Evolutionary conservation across 1,284 basidiomycete genomes (phyloP).

Genomic region (Cutaneotrichosporon sp.): DNA sequence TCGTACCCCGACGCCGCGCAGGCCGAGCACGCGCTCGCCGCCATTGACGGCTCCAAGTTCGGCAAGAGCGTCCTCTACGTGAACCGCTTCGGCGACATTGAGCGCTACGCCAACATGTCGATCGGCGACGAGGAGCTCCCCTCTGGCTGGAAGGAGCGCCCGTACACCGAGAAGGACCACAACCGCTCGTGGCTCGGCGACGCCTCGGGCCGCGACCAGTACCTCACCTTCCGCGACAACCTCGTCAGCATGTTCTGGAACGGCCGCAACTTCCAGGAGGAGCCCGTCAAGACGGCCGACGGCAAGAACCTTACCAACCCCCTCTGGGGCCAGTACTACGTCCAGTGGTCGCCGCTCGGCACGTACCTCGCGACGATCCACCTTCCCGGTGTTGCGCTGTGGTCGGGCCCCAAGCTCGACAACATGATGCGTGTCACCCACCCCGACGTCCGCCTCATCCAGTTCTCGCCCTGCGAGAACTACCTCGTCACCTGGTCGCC

Average conservation of each 20-base stretch:
- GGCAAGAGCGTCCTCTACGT: constrained; percentile 87
- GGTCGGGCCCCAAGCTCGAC: constrained; percentile 70
- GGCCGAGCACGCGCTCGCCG: constrained; percentile 75
- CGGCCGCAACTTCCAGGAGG: constrained; percentile 83
- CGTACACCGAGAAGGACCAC: constrained; percentile 86
- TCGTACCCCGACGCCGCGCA: constrained; percentile 81
- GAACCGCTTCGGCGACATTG: constrained; percentile 92
- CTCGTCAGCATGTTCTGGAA: constrained; percentile 94
- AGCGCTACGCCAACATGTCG: constrained; percentile 76
- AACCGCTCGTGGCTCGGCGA: constrained; percentile 94
- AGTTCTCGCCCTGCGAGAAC: constrained; percentile 96
- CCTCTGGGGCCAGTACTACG: constrained; percentile 96
- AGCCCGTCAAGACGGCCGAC: constrained; percentile 62
- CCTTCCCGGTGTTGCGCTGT: constrained; percentile 91
- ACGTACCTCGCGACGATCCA: constrained; percentile 94
- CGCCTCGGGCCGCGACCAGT: constrained; percentile 89
- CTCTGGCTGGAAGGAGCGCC: constrained; percentile 65
- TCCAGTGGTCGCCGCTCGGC: constrained; percentile 95
- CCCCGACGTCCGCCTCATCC: constrained; percentile 91
- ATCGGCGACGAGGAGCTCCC: constrained; percentile 74
- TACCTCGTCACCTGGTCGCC: constrained; percentile 99
- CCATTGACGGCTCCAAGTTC: constrained; percentile 84
- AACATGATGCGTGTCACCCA: constrained; percentile 76
- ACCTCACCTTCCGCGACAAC: constrained; percentile 89
- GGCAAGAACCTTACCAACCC: constrained; percentile 58